A percentile compares a stretch with the other conserved stretches of the same genome.
phyloP scores from a whole-genome alignment of 768 basidiomycete species.

The Dioszegia hungarica region DNA sequence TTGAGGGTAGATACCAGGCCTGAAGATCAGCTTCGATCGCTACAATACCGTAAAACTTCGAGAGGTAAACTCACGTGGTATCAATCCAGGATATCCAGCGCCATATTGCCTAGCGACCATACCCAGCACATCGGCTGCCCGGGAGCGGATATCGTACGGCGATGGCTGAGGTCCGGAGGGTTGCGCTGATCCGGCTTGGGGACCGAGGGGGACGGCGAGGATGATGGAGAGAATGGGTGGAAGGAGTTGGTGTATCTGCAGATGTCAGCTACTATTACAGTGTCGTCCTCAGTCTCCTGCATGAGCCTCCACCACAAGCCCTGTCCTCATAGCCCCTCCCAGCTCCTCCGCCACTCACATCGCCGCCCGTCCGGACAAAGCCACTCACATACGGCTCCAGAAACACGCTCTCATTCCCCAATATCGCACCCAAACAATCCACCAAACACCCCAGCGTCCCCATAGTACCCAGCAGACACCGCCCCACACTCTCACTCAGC shows the following conservation, averaged over 20 bases:
- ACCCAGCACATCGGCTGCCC: constrained; percentile 77
- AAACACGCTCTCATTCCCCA: constrained; percentile 82
- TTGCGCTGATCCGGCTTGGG: constrained; percentile 55
- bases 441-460: constrained; percentile 74
- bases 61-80: constrained; percentile 38
- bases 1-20: constrained; percentile 92
- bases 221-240: constrained; percentile 88
- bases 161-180: constrained; percentile 22
- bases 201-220: constrained; percentile 77
- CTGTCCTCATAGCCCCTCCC: too few relatives aligned
- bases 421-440: constrained; percentile 74
- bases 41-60: background rate
- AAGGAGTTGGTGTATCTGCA: constrained; percentile 87
- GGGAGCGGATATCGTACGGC: constrained; percentile 64
- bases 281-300: too few relatives aligned
- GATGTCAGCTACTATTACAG: too few relatives aligned
- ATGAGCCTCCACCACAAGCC: too few relatives aligned
- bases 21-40: constrained; percentile 47
- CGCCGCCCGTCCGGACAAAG: background rate
- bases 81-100: constrained; percentile 39
- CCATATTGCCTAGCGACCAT: constrained; percentile 54
- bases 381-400: constrained; percentile 87
- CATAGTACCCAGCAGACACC: constrained; percentile 53
- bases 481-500: constrained; percentile 81
- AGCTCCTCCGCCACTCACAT: too few relatives aligned